These are phyloP conservation scores for Mortierella sp. DNA, from an alignment of 371 early-diverging fungal species.

Conservation along the genomic window DNA sequence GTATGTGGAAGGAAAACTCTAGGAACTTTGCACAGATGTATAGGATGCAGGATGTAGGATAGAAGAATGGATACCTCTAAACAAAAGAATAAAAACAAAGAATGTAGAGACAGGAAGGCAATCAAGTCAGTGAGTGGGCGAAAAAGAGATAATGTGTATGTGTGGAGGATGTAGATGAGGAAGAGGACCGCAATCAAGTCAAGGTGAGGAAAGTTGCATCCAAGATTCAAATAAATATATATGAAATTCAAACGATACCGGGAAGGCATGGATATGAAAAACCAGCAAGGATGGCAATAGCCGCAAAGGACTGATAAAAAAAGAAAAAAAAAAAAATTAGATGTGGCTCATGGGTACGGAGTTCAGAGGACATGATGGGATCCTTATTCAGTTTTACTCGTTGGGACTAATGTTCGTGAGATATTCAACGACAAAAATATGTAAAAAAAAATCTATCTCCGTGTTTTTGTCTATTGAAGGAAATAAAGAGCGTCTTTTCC, in stretches of 20 bases:
- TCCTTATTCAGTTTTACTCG: not conserved
- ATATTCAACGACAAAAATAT: not conserved
- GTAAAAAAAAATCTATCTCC: not conserved
- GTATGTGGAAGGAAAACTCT: not conserved
- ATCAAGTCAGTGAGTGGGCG: not conserved
- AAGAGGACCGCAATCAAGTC: not conserved
- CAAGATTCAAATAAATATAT: not conserved
- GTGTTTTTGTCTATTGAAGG: not conserved
- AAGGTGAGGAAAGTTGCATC: not conserved
- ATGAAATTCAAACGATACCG: not conserved
- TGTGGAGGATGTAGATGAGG: not conserved
- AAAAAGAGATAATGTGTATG: not conserved
- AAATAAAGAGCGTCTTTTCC: not conserved
- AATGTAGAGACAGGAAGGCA: not conserved
- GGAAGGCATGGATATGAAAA: constrained; percentile 8
- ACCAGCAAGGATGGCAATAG: not conserved
- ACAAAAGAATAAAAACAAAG: not conserved
- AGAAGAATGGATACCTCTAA: not conserved
- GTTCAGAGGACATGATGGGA: not conserved
- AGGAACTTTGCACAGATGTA: not conserved
- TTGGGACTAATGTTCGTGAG: too few relatives aligned
- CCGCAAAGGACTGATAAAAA: not conserved
- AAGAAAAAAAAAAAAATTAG: constrained; percentile 5
- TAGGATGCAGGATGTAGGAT: not conserved
- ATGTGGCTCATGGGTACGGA: constrained; percentile 5